phyloP scores from a whole-genome alignment of 352 stramenopile genomes.

The Phytopythium chamaehyphon region DNA sequence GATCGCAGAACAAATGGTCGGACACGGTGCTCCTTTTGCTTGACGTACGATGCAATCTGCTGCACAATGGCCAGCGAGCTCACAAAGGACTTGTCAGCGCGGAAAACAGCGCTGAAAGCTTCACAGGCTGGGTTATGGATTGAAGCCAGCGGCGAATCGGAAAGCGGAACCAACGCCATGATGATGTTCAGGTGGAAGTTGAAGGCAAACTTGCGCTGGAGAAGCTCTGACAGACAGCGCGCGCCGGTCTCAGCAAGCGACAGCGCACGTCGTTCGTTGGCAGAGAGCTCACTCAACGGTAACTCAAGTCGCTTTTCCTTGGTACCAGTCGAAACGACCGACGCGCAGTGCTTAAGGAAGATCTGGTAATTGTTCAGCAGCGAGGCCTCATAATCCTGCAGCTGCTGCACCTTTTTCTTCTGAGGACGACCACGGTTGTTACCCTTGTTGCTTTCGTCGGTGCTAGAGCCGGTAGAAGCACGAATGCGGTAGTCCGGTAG shows the following conservation, averaged over 20 bases:
- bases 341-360: slow-evolving; percentile 73
- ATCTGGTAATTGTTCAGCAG: slow-evolving; percentile 83
- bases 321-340: slow-evolving; percentile 54
- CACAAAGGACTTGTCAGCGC: slow-evolving; percentile 62
- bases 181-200: slow-evolving; percentile 88
- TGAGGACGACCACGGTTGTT: slow-evolving; percentile 71
- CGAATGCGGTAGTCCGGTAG: slow-evolving; percentile 94
- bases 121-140: slow-evolving; percentile 55
- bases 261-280: slow-evolving; percentile 38
- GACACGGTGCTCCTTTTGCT: slow-evolving; percentile 80
- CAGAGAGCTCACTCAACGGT: slow-evolving; percentile 25
- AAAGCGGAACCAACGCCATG: slow-evolving; percentile 74
- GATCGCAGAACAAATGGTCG: slow-evolving; percentile 73
- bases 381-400: slow-evolving; percentile 77
- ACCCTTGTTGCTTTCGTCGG: slow-evolving; percentile 77
- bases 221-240: slow-evolving; percentile 70
- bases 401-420: slow-evolving; percentile 87
- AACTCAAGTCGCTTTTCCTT: slow-evolving; percentile 46
- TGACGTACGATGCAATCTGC: slow-evolving; percentile 81
- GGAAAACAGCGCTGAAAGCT: slow-evolving; percentile 72
- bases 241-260: slow-evolving; percentile 61
- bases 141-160: slow-evolving; percentile 52
- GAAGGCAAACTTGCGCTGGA: slow-evolving; percentile 83
- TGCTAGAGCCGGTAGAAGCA: slow-evolving; percentile 68
- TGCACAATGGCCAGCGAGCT: slow-evolving; percentile 75